A percentile compares a stretch with the other conserved stretches of the same genome.
Conservation (phyloP, 495 filamentous ascomycete genomes). For the Trichodelitschia bisporula region DNA sequence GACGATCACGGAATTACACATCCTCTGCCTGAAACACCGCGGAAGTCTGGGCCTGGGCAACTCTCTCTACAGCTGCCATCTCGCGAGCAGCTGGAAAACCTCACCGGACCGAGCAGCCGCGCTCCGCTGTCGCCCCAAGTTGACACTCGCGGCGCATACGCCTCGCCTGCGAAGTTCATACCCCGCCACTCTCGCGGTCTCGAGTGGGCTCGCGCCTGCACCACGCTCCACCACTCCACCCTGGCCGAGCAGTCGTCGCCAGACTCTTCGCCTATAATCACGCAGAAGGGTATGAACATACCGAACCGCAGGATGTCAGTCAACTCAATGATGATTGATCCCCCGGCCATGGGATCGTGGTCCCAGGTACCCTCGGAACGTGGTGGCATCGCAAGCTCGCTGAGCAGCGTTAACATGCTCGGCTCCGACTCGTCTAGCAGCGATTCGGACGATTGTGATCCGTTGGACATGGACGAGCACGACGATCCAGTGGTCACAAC, state of each 20-base stretch:
- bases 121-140: slow-evolving; percentile 66
- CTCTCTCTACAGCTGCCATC: slow-evolving; percentile 55
- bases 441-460: slow-evolving; percentile 49
- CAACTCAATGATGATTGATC: slow-evolving; percentile 20
- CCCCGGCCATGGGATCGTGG: slow-evolving; percentile 19
- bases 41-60: slow-evolving; percentile 28
- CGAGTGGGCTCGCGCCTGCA: slow-evolving; percentile 84
- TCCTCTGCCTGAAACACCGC: slow-evolving; percentile 19
- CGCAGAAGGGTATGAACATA: slow-evolving; percentile 55
- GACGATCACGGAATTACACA: slow-evolving; percentile 45
- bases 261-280: slow-evolving; percentile 76
- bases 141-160: slow-evolving; percentile 60
- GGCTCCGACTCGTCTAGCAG: slow-evolving; percentile 53
- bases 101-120: slow-evolving; percentile 32
- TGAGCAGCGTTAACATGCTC: slow-evolving; percentile 63
- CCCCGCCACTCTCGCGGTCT: slow-evolving; percentile 68
- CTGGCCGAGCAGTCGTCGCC: slow-evolving; percentile 76
- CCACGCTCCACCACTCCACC: slow-evolving; percentile 87
- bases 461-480: slow-evolving; percentile 54
- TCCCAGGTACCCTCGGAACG: no score
- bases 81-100: slow-evolving; percentile 24
- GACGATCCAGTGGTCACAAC: slow-evolving; percentile 54
- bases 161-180: slow-evolving; percentile 58
- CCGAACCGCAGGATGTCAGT: slow-evolving; percentile 27
- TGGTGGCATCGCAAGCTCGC: slow-evolving; percentile 34